phyloP scores from a whole-genome alignment of 2,329 filamentous ascomycete genomes.

The Monilinia fructigena region DNA sequence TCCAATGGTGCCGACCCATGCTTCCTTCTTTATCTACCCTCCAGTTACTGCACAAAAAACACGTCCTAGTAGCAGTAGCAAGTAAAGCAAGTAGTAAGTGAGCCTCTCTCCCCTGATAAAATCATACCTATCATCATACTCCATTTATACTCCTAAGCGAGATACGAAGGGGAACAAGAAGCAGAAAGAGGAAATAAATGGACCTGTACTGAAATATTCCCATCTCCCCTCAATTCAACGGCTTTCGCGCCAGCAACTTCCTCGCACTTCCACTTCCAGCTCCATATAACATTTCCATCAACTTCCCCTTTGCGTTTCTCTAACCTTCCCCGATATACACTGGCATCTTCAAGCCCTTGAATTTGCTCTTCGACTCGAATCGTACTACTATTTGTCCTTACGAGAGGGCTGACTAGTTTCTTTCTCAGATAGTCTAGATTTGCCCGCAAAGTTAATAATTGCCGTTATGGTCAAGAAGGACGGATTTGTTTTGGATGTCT shows the following conservation, averaged over 20 bases:
- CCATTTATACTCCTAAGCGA: constrained; percentile 7
- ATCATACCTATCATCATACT: constrained; percentile 16
- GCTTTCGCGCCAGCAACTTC: constrained; percentile 24
- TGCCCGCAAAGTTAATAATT: constrained; percentile 78
- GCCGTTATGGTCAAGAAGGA: constrained; percentile 83
- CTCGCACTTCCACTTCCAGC: constrained; percentile 32
- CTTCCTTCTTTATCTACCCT: constrained; percentile 17
- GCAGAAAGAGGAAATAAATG: constrained; percentile 9
- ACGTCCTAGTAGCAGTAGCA: constrained; percentile 13
- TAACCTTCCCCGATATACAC: constrained; percentile 68
- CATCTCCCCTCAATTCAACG: constrained; percentile 30
- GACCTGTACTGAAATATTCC: constrained; percentile 23
- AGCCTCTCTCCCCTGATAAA: constrained; percentile 1
- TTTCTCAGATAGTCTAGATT: constrained; percentile 81
- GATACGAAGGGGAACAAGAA: background rate
- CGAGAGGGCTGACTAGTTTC: constrained; percentile 81
- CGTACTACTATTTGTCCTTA: constrained; percentile 66
- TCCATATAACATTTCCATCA: constrained; percentile 77
- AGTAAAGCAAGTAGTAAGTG: constrained; percentile 13
- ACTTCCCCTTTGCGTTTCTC: constrained; percentile 75
- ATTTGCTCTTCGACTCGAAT: constrained; percentile 84
- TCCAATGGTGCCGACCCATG: constrained; percentile 13
- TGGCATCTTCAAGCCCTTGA: constrained; percentile 74
- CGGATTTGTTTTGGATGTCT: constrained; percentile 85
- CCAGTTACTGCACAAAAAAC: constrained; percentile 20